These are phyloP conservation scores for Hura crepitans DNA, from an alignment of 441 rosid species.

Conservation along the genomic window DNA sequence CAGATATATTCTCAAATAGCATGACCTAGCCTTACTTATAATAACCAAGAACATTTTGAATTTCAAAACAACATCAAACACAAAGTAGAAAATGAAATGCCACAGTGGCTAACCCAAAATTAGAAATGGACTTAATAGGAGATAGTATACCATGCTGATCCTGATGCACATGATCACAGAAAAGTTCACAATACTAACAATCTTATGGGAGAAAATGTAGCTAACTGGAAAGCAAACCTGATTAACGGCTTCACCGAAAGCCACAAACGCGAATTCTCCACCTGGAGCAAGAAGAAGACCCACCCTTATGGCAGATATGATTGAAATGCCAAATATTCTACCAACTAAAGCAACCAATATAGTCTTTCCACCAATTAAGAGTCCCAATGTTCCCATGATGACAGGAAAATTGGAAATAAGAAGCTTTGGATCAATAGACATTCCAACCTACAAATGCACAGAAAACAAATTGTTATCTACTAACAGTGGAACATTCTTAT, in stretches of 20 bases:
- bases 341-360: constrained; percentile 73
- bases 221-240: constrained; percentile 50
- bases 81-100: neutral
- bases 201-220: constrained; percentile 7
- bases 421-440: constrained; percentile 98
- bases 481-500: constrained; percentile 15
- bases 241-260: constrained; percentile 98
- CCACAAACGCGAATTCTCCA: constrained; percentile 99
- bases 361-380: constrained; percentile 89
- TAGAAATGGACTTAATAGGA: neutral
- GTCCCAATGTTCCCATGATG: constrained; percentile 69
- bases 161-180: neutral
- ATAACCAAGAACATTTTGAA: constrained; percentile 1
- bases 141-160: neutral
- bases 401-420: constrained; percentile 83
- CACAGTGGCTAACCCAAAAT: neutral
- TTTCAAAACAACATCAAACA: neutral
- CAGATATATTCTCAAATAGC: constrained; percentile 1
- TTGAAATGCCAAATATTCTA: constrained; percentile 71
- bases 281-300: constrained; percentile 99
- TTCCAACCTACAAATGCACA: constrained; percentile 79
- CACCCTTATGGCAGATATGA: constrained; percentile 79
- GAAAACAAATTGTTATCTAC: constrained; percentile 29
- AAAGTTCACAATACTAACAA: neutral
- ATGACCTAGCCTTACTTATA: neutral